Conservation (phyloP, 75 land plant species). For the Pinus tabuliformis region DNA sequence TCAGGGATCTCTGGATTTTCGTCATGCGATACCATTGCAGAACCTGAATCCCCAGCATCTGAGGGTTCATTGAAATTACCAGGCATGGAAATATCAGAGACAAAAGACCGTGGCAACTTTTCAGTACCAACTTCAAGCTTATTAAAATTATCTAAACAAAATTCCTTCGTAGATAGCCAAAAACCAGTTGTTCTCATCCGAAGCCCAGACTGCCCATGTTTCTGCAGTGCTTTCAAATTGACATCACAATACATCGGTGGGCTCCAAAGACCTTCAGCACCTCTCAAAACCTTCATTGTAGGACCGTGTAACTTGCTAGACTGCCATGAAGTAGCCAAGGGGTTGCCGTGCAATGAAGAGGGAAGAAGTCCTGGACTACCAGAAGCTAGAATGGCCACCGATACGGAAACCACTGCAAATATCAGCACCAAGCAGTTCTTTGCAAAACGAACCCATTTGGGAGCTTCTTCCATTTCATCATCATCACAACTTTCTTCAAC, state of each 20-base stretch:
- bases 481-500: no score
- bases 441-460: not conserved
- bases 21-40: not conserved
- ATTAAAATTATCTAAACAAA: not conserved
- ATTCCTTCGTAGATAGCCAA: not conserved
- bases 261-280: not conserved
- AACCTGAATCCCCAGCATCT: not conserved
- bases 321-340: not conserved
- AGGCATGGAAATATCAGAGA: not conserved
- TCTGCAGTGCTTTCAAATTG: not conserved
- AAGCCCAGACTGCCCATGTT: not conserved
- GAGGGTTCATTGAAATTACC: not conserved
- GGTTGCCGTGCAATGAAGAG: not conserved
- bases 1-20: not conserved
- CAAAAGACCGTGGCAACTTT: not conserved
- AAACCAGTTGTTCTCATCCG: not conserved
- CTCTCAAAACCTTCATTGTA: not conserved
- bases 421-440: not conserved
- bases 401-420: not conserved
- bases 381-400: not conserved
- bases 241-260: not conserved
- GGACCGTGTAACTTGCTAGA: not conserved
- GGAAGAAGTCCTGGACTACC: slow-evolving; percentile 1
- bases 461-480: not conserved
- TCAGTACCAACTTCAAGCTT: not conserved